Conservation (phyloP, 352 stramenopile species). For the Elongisporangium prolatum region DNA sequence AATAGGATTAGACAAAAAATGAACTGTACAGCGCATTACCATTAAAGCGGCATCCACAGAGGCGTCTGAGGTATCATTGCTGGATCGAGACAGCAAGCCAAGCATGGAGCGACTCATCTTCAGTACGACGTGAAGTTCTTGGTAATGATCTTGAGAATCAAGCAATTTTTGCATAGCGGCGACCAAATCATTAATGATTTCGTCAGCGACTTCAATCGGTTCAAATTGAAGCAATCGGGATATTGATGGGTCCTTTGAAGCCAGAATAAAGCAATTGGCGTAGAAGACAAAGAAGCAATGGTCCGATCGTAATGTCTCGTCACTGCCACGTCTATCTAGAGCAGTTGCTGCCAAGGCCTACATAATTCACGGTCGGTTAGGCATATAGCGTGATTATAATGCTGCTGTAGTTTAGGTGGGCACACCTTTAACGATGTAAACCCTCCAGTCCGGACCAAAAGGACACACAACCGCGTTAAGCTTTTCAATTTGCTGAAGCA, state of each 20-base stretch:
- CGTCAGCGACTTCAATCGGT: conserved; percentile 3
- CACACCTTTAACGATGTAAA: conserved; percentile 36
- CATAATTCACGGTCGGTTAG: conserved; percentile 2
- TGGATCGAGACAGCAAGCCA: conserved; percentile 4
- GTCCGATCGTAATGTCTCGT: conserved; percentile 6
- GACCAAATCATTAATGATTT: conserved; percentile 4
- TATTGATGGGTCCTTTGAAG: conserved; percentile 4
- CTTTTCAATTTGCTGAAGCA: conserved; percentile 19
- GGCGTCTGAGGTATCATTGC: conserved; percentile 6
- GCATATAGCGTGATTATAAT: too few relatives aligned
- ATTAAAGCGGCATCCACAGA: conserved; percentile 1
- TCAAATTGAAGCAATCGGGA: not conserved
- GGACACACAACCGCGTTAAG: conserved; percentile 27
- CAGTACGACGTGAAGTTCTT: conserved; percentile 17
- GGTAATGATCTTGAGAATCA: conserved; percentile 15
- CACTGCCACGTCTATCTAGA: conserved; percentile 14
- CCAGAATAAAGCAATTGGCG: conserved; percentile 39
- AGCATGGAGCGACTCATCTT: conserved; percentile 28
- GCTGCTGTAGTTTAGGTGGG: not conserved
- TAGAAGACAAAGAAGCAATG: conserved; percentile 34
- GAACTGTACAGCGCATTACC: not conserved
- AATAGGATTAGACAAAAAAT: conserved; percentile 8
- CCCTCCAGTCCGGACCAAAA: conserved; percentile 29
- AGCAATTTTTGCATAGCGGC: conserved; percentile 16
- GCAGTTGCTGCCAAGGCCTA: conserved; percentile 20